These are phyloP conservation scores for Aspergillus ustus DNA, from an alignment of 2,329 filamentous ascomycete species.

Conservation along the genomic window DNA sequence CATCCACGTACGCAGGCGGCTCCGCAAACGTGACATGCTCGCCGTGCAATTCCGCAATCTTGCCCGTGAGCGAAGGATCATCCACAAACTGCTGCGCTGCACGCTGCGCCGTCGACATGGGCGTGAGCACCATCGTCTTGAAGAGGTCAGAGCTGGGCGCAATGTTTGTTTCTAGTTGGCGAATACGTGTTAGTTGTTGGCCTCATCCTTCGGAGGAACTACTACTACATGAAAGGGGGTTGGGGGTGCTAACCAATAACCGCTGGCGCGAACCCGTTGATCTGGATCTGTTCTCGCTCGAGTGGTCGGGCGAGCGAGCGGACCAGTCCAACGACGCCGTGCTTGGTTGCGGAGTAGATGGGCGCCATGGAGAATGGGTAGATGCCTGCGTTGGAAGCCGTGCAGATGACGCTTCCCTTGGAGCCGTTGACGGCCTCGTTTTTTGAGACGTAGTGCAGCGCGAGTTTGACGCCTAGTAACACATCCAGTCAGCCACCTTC, in stretches of 20 bases:
- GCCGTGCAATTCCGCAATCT: slow-evolving; percentile 58
- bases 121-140: slow-evolving; percentile 56
- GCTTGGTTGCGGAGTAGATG: slow-evolving; percentile 55
- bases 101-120: slow-evolving; percentile 53
- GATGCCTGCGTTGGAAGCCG: slow-evolving; percentile 58
- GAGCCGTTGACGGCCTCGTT: slow-evolving; percentile 40
- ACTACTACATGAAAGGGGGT: neutral
- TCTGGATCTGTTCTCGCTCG: slow-evolving; percentile 50
- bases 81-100: slow-evolving; percentile 51
- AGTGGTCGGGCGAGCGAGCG: slow-evolving; percentile 52
- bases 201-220: neutral
- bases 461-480: slow-evolving; percentile 53
- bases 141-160: slow-evolving; percentile 52
- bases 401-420: slow-evolving; percentile 57
- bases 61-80: slow-evolving; percentile 49
- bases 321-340: slow-evolving; percentile 56
- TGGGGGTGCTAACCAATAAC: slow-evolving; percentile 49
- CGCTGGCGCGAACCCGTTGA: slow-evolving; percentile 57
- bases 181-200: neutral
- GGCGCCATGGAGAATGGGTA: slow-evolving; percentile 58
- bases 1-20: slow-evolving; percentile 53
- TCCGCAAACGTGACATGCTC: slow-evolving; percentile 54
- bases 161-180: slow-evolving; percentile 51
- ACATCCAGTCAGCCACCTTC: neutral
- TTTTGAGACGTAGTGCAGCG: slow-evolving; percentile 56